Evolutionary conservation across 2,329 filamentous ascomycete species (phyloP).

Genomic region (Penicillium carneum): DNA sequence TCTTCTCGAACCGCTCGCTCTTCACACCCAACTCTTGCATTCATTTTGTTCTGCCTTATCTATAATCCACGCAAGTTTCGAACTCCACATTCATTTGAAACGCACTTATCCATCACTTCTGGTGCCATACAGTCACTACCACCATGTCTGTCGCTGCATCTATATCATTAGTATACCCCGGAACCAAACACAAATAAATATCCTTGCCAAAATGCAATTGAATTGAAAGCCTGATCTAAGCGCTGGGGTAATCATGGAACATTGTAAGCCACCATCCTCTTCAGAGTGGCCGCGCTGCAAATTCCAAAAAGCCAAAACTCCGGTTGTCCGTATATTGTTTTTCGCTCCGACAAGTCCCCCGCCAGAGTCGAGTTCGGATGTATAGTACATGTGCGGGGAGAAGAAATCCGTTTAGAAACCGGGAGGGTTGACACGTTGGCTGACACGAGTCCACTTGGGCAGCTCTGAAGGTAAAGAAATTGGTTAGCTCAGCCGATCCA

Average conservation of each 20-base stretch:
- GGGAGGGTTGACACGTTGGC: constrained; percentile 89
- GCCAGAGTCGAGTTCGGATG: constrained; percentile 23
- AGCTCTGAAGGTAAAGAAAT: constrained; percentile 63
- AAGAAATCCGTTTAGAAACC: constrained; percentile 71
- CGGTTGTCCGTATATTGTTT: constrained; percentile 39
- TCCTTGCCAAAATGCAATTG: constrained; percentile 22
- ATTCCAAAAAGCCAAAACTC: constrained; percentile 47
- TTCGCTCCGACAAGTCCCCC: constrained; percentile 24
- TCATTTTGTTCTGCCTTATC: neutral
- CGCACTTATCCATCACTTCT: constrained; percentile 16
- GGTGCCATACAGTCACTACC: constrained; percentile 27
- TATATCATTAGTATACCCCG: constrained; percentile 16
- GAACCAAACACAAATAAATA: constrained; percentile 1
- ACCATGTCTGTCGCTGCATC: neutral
- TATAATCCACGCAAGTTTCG: neutral
- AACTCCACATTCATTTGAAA: neutral
- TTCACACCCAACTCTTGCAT: neutral
- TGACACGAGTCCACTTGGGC: constrained; percentile 93
- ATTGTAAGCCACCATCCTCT: constrained; percentile 31
- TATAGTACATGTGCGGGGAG: constrained; percentile 43
- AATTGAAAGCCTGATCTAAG: constrained; percentile 34
- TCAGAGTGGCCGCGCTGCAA: constrained; percentile 30
- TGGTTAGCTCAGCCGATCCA: neutral
- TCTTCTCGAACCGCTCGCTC: neutral
- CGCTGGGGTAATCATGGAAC: constrained; percentile 37